Conservation (phyloP, 192 early-diverging fungal genomes). For the Backusella liffmaniae region DNA sequence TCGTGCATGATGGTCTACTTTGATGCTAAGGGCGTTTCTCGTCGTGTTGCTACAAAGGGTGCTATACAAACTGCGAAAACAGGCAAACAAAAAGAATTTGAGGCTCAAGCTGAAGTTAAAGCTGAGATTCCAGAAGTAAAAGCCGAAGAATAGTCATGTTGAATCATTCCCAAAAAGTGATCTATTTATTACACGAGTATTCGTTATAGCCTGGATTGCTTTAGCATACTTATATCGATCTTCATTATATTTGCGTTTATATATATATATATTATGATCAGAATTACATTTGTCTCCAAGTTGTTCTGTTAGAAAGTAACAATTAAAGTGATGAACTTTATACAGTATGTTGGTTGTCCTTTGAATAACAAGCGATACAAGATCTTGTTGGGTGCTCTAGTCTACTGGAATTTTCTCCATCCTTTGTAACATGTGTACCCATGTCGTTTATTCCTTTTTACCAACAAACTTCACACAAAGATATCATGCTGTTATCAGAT, state of each 20-base stretch:
- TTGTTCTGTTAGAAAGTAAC: not conserved
- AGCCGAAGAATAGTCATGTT: not conserved
- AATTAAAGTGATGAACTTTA: not conserved
- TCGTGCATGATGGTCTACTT: conserved; percentile 30
- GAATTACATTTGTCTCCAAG: not conserved
- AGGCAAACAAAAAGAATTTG: not conserved
- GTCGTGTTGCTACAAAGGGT: conserved; percentile 14
- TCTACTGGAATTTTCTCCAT: too few relatives aligned
- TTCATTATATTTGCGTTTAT: not conserved
- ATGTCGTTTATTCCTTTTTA: too few relatives aligned
- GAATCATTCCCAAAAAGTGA: not conserved
- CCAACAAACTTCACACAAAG: too few relatives aligned
- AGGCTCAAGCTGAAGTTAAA: not conserved
- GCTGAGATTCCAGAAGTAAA: not conserved
- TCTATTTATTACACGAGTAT: not conserved
- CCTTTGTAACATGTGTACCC: too few relatives aligned
- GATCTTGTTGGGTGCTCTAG: too few relatives aligned
- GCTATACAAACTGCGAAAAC: not conserved
- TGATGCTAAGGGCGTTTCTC: conserved; percentile 25
- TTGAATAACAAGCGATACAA: not conserved
- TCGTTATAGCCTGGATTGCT: not conserved
- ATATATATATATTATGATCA: not conserved
- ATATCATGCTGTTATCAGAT: too few relatives aligned
- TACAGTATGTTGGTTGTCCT: not conserved
- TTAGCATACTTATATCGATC: not conserved